A percentile compares a stretch with the other conserved stretches of the same genome.
These are phyloP conservation scores for Hibiscus syriacus DNA, from an alignment of 345 rosid species.

Conservation along the genomic window DNA sequence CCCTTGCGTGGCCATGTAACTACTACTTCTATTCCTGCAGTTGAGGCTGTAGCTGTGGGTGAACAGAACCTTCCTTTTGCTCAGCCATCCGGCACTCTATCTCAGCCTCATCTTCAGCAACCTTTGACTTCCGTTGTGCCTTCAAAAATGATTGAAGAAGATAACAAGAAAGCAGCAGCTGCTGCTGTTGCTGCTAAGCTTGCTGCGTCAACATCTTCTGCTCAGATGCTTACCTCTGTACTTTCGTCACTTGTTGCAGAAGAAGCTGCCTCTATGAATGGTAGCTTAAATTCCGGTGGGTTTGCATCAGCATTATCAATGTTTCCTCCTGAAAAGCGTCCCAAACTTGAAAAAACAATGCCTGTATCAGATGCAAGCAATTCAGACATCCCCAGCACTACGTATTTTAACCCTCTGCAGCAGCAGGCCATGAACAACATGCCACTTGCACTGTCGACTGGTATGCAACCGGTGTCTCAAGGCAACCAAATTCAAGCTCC, in stretches of 20 bases:
- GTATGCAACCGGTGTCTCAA: slow-evolving; percentile 36
- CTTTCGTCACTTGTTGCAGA: slow-evolving; percentile 74
- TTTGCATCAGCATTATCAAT: too few relatives aligned
- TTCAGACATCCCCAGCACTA: slow-evolving; percentile 26
- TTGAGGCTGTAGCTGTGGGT: slow-evolving; percentile 22
- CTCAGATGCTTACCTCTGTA: too few relatives aligned
- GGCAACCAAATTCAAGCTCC: slow-evolving; percentile 41
- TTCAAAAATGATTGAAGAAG: slow-evolving; percentile 41
- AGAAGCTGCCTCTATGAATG: slow-evolving; percentile 57
- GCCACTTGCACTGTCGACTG: slow-evolving; percentile 25
- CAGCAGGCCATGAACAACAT: slow-evolving; percentile 29
- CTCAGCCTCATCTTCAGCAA: slow-evolving; percentile 31
- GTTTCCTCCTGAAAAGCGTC: too few relatives aligned
- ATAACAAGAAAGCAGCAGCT: slow-evolving; percentile 66
- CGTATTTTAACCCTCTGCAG: slow-evolving; percentile 39
- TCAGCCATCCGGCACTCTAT: slow-evolving; percentile 28
- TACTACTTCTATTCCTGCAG: slow-evolving; percentile 12
- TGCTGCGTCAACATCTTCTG: too few relatives aligned
- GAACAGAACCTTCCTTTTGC: slow-evolving; percentile 26
- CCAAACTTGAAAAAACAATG: slow-evolving; percentile 44
- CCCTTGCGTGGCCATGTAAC: slow-evolving; percentile 17
- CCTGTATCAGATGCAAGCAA: slow-evolving; percentile 30
- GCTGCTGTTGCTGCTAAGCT: too few relatives aligned
- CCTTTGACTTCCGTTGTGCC: slow-evolving; percentile 44
- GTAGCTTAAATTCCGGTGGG: too few relatives aligned